Base-by-base conservation (phyloP, 1,284 basidiomycete genomes). In the Trametes pubescens region DNA sequence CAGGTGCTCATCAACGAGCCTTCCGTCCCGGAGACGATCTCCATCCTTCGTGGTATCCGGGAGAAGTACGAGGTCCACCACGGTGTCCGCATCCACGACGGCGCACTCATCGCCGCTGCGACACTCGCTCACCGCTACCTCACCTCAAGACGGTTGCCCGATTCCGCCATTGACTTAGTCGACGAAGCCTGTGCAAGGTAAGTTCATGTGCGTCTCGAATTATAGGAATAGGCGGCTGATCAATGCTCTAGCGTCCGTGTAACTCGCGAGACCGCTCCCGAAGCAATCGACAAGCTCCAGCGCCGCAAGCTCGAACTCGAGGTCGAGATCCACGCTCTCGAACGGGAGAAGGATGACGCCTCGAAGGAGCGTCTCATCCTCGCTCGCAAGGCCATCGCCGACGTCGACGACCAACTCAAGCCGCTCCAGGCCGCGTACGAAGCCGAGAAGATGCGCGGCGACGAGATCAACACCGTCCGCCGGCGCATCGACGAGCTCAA, bases 1-100 rank as follows among this genome's bases (percentile, higher is more conserved):
- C 95, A 97, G 76, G 96, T 99, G 56, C 78, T 97, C 47, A 91
- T 99, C 68, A 94, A 95, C 73, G 97, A 99, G 75, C 97, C 97
- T 0, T 83, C 84, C 6, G 96, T 99, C 1, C 79, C 92, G 7
- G 96, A 98, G 74, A 94, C 96, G 0, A 95, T 99, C 77, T 93
- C 88, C 70, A 99, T 98, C 70, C 83, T 99, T 53, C 92, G 97
- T 71, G 94, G 94, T 72, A 92, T 96, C 72, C 85, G 92, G 55
- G 94, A 95, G 75, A 94, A 88, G 76, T 88, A 85, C 73, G 90
- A 92, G 74, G 89, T 93, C 5, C 93, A 96, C 74, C 95, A 97
- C 71, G 94, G 93, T 71, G 94, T 97, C 38, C 85, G 93, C 62
- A 98, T 99, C 72, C 85, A 92, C 70, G 98, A 99, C 73, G 87